Conservation (phyloP, 805 yeast genomes). For the Cyberlindnera xylosilytica region DNA sequence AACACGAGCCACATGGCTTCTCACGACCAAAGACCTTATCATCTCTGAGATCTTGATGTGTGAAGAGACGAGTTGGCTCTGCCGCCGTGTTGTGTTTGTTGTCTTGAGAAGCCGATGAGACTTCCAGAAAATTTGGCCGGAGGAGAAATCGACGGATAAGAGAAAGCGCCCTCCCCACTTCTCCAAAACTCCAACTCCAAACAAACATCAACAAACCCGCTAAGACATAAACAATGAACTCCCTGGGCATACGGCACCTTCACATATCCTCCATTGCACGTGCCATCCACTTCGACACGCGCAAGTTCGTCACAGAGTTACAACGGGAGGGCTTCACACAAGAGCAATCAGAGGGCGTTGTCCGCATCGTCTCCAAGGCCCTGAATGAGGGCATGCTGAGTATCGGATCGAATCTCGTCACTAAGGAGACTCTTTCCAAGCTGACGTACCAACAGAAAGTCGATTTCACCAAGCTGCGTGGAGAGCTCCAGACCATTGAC, state of each 20-base stretch:
- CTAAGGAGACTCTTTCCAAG: slow-evolving; percentile 77
- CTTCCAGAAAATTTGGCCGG: not conserved
- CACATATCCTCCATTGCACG: not conserved
- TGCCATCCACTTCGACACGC: slow-evolving; percentile 26
- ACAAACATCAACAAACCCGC: not conserved
- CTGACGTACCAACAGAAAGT: slow-evolving; percentile 94
- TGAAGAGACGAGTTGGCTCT: no score
- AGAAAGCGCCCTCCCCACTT: no score
- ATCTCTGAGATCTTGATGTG: no score
- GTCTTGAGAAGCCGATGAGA: no score
- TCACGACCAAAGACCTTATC: no score
- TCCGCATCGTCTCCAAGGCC: slow-evolving; percentile 67
- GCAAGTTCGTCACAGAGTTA: slow-evolving; percentile 23
- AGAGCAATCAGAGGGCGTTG: slow-evolving; percentile 78
- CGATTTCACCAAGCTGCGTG: slow-evolving; percentile 91
- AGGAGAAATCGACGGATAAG: no score
- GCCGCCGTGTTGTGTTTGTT: no score
- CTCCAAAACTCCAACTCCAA: no score
- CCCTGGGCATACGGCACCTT: slow-evolving; percentile 3
- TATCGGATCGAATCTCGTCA: slow-evolving; percentile 75
- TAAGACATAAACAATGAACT: slow-evolving; percentile 1
- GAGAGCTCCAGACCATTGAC: slow-evolving; percentile 87
- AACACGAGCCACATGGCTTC: no score
- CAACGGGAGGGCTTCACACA: slow-evolving; percentile 66
- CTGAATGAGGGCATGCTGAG: slow-evolving; percentile 77